phyloP scores from a whole-genome alignment of 225 moss, liverwort and hornwort genomes.

The Bryum argenteum region DNA sequence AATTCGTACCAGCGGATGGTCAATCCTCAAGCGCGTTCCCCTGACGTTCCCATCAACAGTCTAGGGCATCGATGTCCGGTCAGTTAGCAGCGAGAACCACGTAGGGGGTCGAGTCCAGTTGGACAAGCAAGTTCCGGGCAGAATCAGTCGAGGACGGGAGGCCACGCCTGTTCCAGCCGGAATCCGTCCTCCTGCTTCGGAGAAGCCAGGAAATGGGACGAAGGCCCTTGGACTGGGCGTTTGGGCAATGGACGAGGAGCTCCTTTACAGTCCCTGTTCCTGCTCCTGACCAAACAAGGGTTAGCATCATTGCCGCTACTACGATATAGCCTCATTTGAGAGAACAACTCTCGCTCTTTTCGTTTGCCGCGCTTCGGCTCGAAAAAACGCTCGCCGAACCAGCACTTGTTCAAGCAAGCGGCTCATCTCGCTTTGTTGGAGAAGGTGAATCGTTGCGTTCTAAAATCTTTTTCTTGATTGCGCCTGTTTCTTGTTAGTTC shows the following conservation, averaged over 20 bases:
- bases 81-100: background rate
- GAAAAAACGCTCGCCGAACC: background rate
- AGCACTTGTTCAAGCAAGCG: background rate
- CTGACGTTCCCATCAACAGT: background rate
- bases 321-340: conserved; percentile 25
- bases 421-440: background rate
- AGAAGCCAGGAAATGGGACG: conserved; percentile 20
- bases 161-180: background rate
- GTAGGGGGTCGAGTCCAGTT: conserved; percentile 5
- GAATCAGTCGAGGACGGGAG: background rate
- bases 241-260: conserved; percentile 2
- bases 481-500: conserved; percentile 20
- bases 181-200: conserved; percentile 10
- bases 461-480: conserved; percentile 12
- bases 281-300: conserved; percentile 31
- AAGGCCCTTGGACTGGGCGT: conserved; percentile 30
- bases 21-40: background rate
- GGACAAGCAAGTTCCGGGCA: background rate
- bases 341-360: conserved; percentile 2
- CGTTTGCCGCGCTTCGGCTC: background rate
- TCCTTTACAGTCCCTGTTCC: conserved; percentile 6
- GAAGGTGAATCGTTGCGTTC: conserved; percentile 34
- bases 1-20: conserved; percentile 1
- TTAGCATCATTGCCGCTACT: conserved; percentile 36
- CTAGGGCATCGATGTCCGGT: conserved; percentile 22